phyloP scores from a whole-genome alignment of 805 yeast genomes.

The Gaillardinia entomophila region DNA sequence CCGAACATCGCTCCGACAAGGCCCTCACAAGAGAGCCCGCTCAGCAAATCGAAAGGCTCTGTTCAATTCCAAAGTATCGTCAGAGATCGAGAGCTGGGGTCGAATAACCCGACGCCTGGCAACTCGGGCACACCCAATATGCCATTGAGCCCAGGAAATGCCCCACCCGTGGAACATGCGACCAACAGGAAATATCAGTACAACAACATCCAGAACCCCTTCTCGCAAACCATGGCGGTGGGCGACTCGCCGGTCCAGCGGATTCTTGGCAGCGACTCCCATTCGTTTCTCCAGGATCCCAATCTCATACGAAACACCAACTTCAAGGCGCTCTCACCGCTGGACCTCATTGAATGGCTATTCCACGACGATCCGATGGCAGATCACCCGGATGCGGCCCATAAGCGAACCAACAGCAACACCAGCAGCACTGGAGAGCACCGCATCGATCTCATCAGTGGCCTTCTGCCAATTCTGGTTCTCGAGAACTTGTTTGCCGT shows the following conservation, averaged over 20 bases:
- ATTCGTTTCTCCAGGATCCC: background rate
- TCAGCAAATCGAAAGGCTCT: background rate
- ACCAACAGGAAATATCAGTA: no score
- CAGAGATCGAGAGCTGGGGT: no score
- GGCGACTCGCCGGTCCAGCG: background rate
- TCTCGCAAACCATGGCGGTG: background rate
- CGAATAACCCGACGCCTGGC: no score
- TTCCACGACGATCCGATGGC: constrained; percentile 15
- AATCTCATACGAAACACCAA: no score
- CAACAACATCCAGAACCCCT: background rate
- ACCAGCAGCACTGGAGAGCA: background rate
- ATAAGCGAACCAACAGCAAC: background rate
- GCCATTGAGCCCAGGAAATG: no score
- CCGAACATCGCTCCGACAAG: no score
- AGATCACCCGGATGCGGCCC: background rate
- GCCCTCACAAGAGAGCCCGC: no score
- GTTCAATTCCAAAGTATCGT: no score
- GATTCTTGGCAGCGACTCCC: background rate
- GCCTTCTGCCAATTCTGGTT: background rate
- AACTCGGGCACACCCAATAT: no score
- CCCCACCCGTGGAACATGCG: no score
- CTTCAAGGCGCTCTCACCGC: constrained; percentile 14
- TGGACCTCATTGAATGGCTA: constrained; percentile 26
- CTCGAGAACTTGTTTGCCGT: constrained; percentile 6
- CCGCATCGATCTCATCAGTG: background rate